These are phyloP conservation scores for Priceomyces melissophilus DNA, from an alignment of 805 yeast species.

Conservation along the genomic window DNA sequence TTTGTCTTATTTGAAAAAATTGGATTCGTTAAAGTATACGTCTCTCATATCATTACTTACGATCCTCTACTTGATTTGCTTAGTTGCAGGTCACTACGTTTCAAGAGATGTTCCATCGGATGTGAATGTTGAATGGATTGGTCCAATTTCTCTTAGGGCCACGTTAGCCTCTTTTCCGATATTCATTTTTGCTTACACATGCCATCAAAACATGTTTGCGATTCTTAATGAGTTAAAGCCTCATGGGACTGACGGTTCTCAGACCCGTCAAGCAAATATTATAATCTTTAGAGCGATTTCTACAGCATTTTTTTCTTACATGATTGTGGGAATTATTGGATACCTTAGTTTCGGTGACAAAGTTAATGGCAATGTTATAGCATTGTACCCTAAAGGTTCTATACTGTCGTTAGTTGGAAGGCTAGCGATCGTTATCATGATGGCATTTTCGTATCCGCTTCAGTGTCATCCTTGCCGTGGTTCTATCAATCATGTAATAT, in stretches of 20 bases:
- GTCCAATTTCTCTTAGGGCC: constrained; percentile 37
- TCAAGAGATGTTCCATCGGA: constrained; percentile 19
- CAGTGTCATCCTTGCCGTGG: constrained; percentile 81
- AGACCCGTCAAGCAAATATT: constrained; percentile 47
- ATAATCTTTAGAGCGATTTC: constrained; percentile 51
- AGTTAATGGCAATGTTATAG: constrained; percentile 63
- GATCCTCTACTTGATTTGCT: constrained; percentile 56
- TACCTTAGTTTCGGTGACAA: constrained; percentile 70
- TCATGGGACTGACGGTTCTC: constrained; percentile 32
- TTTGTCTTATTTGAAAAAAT: constrained; percentile 53
- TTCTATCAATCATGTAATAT: constrained; percentile 62
- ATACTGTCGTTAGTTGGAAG: constrained; percentile 52
- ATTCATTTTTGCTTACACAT: constrained; percentile 75
- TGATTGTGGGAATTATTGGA: constrained; percentile 64
- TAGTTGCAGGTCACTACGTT: constrained; percentile 51
- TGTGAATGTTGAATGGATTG: constrained; percentile 25
- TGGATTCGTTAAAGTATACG: constrained; percentile 69
- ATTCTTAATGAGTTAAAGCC: constrained; percentile 63
- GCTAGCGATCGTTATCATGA: constrained; percentile 65
- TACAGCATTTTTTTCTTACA: constrained; percentile 55
- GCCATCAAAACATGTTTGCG: constrained; percentile 77
- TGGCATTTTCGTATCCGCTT: constrained; percentile 70
- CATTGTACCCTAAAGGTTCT: constrained; percentile 59
- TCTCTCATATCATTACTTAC: constrained; percentile 68
- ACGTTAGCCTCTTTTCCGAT: constrained; percentile 66